These are phyloP conservation scores for Phylloporus scabripes DNA, from an alignment of 768 basidiomycete genomes.

Conservation along the genomic window DNA sequence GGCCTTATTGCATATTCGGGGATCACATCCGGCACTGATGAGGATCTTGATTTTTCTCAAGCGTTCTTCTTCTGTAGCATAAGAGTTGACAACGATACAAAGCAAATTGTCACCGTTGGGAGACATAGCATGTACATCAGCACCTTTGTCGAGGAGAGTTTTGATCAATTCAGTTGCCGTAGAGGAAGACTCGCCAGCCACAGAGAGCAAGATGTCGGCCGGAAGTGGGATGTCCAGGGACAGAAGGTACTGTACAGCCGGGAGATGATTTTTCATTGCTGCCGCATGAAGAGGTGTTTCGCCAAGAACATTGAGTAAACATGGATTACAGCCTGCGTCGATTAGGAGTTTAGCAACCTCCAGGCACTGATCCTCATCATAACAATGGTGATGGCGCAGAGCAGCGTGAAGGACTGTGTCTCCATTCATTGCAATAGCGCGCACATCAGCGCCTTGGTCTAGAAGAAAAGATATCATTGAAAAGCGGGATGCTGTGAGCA, in stretches of 20 bases:
- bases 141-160: neutral
- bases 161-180: neutral
- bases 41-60: neutral
- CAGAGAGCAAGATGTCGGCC: neutral
- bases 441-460: neutral
- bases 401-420: neutral
- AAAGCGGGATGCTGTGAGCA: neutral
- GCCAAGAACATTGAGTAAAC: neutral
- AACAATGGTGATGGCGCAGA: neutral
- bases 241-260: neutral
- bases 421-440: neutral
- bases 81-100: neutral
- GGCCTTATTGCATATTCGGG: neutral
- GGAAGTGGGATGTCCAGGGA: neutral
- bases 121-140: neutral
- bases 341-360: neutral
- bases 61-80: neutral
- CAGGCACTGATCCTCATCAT: neutral
- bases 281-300: neutral
- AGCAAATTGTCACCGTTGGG: neutral
- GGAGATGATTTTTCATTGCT: neutral
- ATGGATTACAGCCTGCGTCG: neutral
- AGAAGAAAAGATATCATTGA: neutral
- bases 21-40: neutral
- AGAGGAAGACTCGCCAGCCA: neutral